These are phyloP conservation scores for Neurospora sp. DNA, from an alignment of 2,329 filamentous ascomycete genomes.

Conservation along the genomic window DNA sequence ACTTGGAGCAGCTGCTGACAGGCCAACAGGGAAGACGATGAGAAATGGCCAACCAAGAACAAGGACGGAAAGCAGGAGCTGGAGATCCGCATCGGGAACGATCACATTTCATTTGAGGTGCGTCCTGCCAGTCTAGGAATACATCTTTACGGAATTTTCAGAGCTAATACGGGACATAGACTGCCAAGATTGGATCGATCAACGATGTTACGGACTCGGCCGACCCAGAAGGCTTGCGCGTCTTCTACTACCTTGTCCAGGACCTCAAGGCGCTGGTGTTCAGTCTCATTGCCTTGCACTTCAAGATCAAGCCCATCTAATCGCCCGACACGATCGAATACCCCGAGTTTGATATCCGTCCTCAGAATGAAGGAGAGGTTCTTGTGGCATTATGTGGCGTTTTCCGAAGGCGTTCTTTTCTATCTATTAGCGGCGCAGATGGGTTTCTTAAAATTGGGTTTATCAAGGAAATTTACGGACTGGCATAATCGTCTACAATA, in stretches of 20 bases:
- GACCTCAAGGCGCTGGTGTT: slow-evolving; percentile 96
- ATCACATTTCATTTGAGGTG: slow-evolving; percentile 97
- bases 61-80: slow-evolving; percentile 96
- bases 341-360: neutral
- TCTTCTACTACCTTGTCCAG: slow-evolving; percentile 98
- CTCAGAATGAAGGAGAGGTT: neutral
- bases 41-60: slow-evolving; percentile 98
- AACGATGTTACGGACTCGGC: slow-evolving; percentile 94
- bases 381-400: neutral
- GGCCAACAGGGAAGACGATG: slow-evolving; percentile 75
- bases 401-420: neutral
- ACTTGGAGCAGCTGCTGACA: slow-evolving; percentile 18
- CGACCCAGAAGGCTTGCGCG: slow-evolving; percentile 88
- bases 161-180: slow-evolving; percentile 42
- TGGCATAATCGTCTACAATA: neutral
- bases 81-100: slow-evolving; percentile 85
- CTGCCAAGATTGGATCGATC: slow-evolving; percentile 93
- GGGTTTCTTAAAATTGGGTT: neutral
- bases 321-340: slow-evolving; percentile 4
- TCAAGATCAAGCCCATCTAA: slow-evolving; percentile 83
- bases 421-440: neutral
- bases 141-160: neutral
- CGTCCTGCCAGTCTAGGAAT: slow-evolving; percentile 15
- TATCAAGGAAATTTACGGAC: neutral
- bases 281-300: slow-evolving; percentile 90